phyloP scores from a whole-genome alignment of 2,329 filamentous ascomycete species.

The Podosphaera xanthii region DNA sequence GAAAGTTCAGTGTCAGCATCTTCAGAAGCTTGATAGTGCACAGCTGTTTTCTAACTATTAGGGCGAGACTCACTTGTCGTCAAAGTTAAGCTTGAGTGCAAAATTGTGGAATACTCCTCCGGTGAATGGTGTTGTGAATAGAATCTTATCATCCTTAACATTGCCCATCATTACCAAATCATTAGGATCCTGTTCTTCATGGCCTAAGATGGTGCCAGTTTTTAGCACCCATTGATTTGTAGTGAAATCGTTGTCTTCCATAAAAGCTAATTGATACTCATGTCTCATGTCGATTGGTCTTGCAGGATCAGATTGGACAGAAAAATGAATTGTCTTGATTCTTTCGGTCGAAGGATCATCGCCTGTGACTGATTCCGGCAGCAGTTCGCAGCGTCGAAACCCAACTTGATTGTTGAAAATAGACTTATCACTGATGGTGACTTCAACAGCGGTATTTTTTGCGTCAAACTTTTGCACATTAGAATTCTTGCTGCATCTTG shows the following conservation, averaged over 20 bases:
- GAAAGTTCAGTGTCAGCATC: neutral
- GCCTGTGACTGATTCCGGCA: constrained; percentile 26
- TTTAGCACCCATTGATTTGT: constrained; percentile 31
- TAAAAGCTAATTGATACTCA: constrained; percentile 34
- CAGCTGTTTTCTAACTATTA: neutral
- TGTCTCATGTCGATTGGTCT: constrained; percentile 32
- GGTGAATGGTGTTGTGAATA: constrained; percentile 30
- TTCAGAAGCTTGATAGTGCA: constrained; percentile 8
- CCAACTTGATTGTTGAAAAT: constrained; percentile 37
- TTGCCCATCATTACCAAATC: neutral
- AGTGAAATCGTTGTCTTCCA: constrained; percentile 24
- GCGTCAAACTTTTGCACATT: constrained; percentile 7
- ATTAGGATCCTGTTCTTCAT: neutral
- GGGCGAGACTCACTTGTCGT: constrained; percentile 22
- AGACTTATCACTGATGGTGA: constrained; percentile 23
- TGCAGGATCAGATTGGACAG: constrained; percentile 27
- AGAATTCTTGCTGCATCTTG: neutral
- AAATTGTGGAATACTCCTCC: constrained; percentile 35
- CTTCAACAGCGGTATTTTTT: constrained; percentile 4
- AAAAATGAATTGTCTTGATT: constrained; percentile 39
- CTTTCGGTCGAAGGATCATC: constrained; percentile 28
- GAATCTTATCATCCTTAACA: constrained; percentile 2
- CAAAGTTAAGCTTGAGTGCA: constrained; percentile 33
- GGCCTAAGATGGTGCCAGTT: constrained; percentile 25
- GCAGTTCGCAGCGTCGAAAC: constrained; percentile 36